Evolutionary conservation across 371 early-diverging fungal genomes (phyloP), one percentile per base, ranked within the genome.

Genomic region (Mortierella sp.): DNA sequence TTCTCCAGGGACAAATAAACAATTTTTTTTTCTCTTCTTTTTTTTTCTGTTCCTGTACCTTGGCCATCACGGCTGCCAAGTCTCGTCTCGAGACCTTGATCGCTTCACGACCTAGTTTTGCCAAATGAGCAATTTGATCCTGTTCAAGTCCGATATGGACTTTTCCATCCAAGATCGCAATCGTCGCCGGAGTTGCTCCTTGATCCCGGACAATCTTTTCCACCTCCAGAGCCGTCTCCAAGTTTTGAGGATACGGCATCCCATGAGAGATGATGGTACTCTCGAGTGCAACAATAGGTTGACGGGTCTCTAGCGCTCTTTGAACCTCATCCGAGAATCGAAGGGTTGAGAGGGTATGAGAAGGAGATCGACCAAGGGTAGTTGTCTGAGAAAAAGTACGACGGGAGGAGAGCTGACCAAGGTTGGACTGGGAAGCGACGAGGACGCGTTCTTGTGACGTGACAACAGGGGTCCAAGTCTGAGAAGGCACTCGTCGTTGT

Each of bases 181-280:
- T 92, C 1, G 97, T 96, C 0, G 98, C 98, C 1, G 98, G 97
- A 1, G 88, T 85, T 29, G 93, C 89, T 0, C 95, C 95, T 45
- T 92, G 71, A 12, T 85, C 76, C 4, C 90, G 85, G 11, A 97
- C 87, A 28, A 94, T 89, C 30, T 79, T 68, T 72, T 97, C 97
- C 26, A 97, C 94, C 11, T 81, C 82, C 23, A 84, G 83, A 1
- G 97, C 97, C 0, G 95, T 95, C 55, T 92, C 88, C 9, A 94
- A 85, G 81, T 97, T 98, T 60, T 91, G 90, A 19, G 98, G 98
- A 80, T 93, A 97, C 7, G 97, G 97, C 96, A 98, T 96, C 28
- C 96, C 97, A 83, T 98, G 97, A 70, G 94, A 92, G 68, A 97
- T 96, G 71, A 97, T 95, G 26, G 96, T 96, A 1, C 95, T 93